Percentiles rank a stretch among this genome's conserved stretches.
Evolutionary conservation across 2,329 filamentous ascomycete species (phyloP).

Genomic region (Diaporthe ampelina): DNA sequence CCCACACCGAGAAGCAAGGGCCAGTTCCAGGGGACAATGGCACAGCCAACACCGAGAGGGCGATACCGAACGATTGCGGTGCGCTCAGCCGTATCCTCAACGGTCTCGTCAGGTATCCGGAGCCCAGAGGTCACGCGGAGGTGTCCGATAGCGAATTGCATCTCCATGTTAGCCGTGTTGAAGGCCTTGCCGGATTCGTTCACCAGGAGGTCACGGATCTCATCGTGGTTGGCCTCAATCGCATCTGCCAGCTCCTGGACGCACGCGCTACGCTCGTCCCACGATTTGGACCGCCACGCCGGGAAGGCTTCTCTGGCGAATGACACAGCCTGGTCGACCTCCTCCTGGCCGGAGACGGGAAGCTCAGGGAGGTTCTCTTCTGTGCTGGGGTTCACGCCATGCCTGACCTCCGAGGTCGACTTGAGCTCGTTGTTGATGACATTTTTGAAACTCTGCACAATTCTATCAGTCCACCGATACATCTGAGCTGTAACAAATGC

Average conservation of each 20-base stretch:
- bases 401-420: conserved; percentile 58
- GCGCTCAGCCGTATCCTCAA: conserved; percentile 36
- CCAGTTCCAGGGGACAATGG: conserved; percentile 66
- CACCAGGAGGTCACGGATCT: conserved; percentile 38
- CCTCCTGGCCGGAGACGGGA: conserved; percentile 59
- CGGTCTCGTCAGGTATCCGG: conserved; percentile 42
- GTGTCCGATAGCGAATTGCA: conserved; percentile 36
- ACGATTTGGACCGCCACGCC: conserved; percentile 51
- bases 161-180: conserved; percentile 39
- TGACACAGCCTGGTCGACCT: conserved; percentile 62
- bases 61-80: conserved; percentile 36
- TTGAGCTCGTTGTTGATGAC: conserved; percentile 63
- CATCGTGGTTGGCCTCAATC: conserved; percentile 41
- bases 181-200: conserved; percentile 42
- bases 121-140: conserved; percentile 37
- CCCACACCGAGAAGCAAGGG: conserved; percentile 36
- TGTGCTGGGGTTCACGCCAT: conserved; percentile 64
- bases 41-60: conserved; percentile 58
- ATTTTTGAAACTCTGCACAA: conserved; percentile 56
- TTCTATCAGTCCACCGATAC: neutral
- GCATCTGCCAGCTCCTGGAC: conserved; percentile 38
- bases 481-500: too few relatives aligned
- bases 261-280: conserved; percentile 39
- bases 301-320: conserved; percentile 62
- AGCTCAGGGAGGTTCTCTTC: conserved; percentile 61